Evolutionary conservation across 768 basidiomycete genomes (phyloP), one percentile per base, ranked within the genome.

Genomic region (Trametes meyenii): DNA sequence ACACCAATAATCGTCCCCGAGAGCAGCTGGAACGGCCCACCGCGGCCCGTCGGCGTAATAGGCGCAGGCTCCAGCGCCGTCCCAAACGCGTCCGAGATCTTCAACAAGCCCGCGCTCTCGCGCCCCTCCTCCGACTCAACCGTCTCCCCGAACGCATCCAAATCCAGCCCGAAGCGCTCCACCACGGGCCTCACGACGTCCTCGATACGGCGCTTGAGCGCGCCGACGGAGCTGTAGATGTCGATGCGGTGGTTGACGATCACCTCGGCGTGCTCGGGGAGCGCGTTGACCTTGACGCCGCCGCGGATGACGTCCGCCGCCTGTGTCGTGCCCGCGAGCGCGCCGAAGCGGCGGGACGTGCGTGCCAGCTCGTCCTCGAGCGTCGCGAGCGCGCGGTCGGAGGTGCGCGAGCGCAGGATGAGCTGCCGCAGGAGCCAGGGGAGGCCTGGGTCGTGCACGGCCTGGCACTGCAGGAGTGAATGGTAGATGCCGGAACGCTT

Each of bases 251-350:
- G 88, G 68, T 92, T 90, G 29, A 92, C 80, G 23, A 91, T 72
- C 0, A 86, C 88, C 71, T 77, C 85, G 1, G 84, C 87, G 57
- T 76, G 78, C 73, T 94, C 92, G 0, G 92, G 92, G 23, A 95
- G 81, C 26, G 91, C 90, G 67, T 94, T 94, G 46, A 64, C 56
- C 64, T 72, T 73, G 19, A 73, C 73, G 21, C 69, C 73, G 16
- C 74, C 73, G 24, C 69, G 52, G 54, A 83, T 72, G 39, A 94
- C 69, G 67, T 92, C 90, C 45, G 88, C 81, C 0, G 92, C 92
- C 72, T 92, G 89, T 1, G 92, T 92, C 4, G 89, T 92, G 36
- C 84, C 79, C 4, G 85, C 76, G 10, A 86, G 70, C 62, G 78
- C 84, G 56, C 77, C 79, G 62, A 77, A 75, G 4, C 63, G 24